phyloP scores from a whole-genome alignment of 2,329 filamentous ascomycete species.

The Chalara sp. region DNA sequence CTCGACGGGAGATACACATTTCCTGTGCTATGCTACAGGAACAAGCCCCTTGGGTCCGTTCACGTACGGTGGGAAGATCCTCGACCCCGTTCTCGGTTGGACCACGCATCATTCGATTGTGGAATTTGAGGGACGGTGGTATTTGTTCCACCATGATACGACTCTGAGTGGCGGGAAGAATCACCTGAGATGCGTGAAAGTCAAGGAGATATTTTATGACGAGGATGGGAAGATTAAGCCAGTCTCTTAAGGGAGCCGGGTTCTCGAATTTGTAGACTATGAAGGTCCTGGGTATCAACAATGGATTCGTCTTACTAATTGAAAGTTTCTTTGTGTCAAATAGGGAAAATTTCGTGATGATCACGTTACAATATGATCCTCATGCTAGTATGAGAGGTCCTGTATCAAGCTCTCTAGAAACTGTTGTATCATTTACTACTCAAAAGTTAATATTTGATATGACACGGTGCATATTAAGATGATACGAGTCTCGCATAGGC shows the following conservation, averaged over 20 bases:
- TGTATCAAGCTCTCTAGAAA: no score
- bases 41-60: conserved; percentile 64
- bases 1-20: conserved; percentile 74
- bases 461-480: no score
- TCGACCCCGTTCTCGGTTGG: conserved; percentile 75
- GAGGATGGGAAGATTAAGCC: conserved; percentile 52
- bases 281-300: no score
- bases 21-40: conserved; percentile 61
- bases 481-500: no score
- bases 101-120: conserved; percentile 77
- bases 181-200: conserved; percentile 68
- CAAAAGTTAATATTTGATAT: no score
- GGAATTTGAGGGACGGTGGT: conserved; percentile 66
- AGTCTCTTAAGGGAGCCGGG: conserved; percentile 2
- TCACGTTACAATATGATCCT: no score
- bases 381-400: no score
- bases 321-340: no score
- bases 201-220: conserved; percentile 69
- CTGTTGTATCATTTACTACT: no score
- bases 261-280: neutral
- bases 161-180: conserved; percentile 61
- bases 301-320: no score
- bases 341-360: no score
- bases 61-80: conserved; percentile 61
- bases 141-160: conserved; percentile 71